Percentiles rank a stretch among this genome's conserved stretches.
phyloP scores from a whole-genome alignment of 106 monocot genomes.

The Narthecium ossifragum region DNA sequence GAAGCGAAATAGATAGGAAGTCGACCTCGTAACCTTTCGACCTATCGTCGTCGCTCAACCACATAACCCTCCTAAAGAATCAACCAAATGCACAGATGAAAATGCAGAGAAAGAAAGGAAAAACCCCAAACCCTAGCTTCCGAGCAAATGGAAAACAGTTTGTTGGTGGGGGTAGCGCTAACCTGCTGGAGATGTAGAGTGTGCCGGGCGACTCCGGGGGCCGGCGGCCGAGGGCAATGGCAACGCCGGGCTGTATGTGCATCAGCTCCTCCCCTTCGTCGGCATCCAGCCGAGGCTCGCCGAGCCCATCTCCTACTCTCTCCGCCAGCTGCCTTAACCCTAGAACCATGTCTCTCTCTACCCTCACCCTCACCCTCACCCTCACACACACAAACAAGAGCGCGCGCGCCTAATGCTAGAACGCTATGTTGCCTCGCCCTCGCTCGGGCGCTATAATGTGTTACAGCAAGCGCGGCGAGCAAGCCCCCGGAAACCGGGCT shows the following conservation, averaged over 20 bases:
- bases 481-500: too few relatives aligned
- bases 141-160: background rate
- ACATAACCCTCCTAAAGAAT: slow-evolving; percentile 62
- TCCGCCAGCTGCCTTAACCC: slow-evolving; percentile 46
- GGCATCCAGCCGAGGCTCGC: slow-evolving; percentile 39
- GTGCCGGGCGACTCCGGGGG: slow-evolving; percentile 49
- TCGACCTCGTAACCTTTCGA: slow-evolving; percentile 76
- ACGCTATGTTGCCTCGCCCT: too few relatives aligned
- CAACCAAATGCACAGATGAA: background rate
- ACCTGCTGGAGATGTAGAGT: slow-evolving; percentile 71
- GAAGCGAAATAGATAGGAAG: slow-evolving; percentile 76
- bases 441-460: too few relatives aligned
- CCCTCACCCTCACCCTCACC: background rate
- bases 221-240: slow-evolving; percentile 41
- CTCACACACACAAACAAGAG: too few relatives aligned
- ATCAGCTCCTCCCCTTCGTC: slow-evolving; percentile 63
- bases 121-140: background rate
- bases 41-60: slow-evolving; percentile 69
- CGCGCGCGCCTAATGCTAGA: too few relatives aligned
- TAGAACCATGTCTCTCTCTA: slow-evolving; percentile 29
- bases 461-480: too few relatives aligned
- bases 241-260: slow-evolving; percentile 47
- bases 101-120: background rate
- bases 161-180: background rate
- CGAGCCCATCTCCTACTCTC: slow-evolving; percentile 28